Conservation (phyloP, 2,329 filamentous ascomycete genomes). For the Ophiocordyceps sinensis region DNA sequence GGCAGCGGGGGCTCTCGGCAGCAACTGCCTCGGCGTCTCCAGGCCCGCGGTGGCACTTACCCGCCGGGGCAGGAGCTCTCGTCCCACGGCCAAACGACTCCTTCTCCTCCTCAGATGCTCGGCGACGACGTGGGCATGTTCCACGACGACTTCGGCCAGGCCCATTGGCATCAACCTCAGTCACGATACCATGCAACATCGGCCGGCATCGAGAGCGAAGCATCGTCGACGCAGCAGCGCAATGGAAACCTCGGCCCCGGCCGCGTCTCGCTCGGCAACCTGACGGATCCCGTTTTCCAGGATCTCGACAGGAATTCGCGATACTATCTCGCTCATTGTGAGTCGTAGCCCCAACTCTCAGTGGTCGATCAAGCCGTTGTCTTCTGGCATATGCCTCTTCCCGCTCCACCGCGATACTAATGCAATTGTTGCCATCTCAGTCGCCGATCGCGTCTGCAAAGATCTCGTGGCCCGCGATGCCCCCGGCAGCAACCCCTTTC, state of each 20-base stretch:
- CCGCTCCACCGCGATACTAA: constrained; percentile 5
- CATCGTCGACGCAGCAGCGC: background rate
- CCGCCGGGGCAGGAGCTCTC: background rate
- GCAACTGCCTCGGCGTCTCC: background rate
- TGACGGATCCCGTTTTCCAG: constrained; percentile 41
- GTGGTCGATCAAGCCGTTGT: too few species aligned
- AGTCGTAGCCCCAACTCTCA: constrained; percentile 9
- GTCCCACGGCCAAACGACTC: too few species aligned
- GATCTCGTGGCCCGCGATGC: constrained; percentile 37
- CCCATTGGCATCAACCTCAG: background rate
- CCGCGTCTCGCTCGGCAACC: constrained; percentile 9
- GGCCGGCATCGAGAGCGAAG: background rate
- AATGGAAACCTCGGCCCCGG: background rate
- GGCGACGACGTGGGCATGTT: background rate
- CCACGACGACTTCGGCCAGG: background rate
- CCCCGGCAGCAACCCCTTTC: constrained; percentile 30
- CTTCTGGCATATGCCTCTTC: too few species aligned
- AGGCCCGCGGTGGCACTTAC: background rate
- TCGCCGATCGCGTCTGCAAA: constrained; percentile 34
- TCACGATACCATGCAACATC: background rate
- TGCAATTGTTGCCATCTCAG: constrained; percentile 11
- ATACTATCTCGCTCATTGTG: constrained; percentile 37
- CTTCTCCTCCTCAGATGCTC: background rate
- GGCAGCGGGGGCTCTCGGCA: background rate
- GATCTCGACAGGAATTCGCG: constrained; percentile 31